These are phyloP conservation scores for Exophiala sideris DNA, from an alignment of 2,329 filamentous ascomycete species.

Conservation along the genomic window DNA sequence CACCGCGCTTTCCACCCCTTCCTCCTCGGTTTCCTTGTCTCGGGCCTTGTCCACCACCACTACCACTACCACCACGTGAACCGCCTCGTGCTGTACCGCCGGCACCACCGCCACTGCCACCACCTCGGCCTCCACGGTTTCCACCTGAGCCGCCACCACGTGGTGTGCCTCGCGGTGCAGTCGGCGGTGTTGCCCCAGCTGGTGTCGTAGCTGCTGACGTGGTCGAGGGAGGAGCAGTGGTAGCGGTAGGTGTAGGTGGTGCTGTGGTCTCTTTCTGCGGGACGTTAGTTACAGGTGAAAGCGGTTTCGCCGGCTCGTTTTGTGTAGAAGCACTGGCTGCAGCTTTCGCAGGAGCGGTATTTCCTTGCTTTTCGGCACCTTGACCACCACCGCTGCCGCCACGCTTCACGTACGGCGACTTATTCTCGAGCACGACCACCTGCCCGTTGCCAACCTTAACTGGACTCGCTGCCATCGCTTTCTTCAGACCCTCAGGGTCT, in stretches of 20 bases:
- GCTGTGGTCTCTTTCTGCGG: background rate
- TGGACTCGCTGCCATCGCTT: slow-evolving; percentile 77
- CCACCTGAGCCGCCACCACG: slow-evolving; percentile 8
- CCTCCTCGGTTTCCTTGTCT: slow-evolving; percentile 5
- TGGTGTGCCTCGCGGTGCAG: slow-evolving; percentile 17
- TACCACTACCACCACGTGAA: slow-evolving; percentile 12
- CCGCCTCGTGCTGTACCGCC: slow-evolving; percentile 19
- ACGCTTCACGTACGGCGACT: slow-evolving; percentile 34
- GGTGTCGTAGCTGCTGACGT: slow-evolving; percentile 7
- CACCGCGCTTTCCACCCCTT: slow-evolving; percentile 13
- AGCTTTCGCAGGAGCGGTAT: slow-evolving; percentile 4
- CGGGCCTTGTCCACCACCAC: slow-evolving; percentile 8
- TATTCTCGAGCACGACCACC: slow-evolving; percentile 81
- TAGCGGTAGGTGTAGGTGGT: background rate
- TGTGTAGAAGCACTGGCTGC: slow-evolving; percentile 1
- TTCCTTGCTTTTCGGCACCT: background rate
- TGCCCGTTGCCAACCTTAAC: slow-evolving; percentile 78
- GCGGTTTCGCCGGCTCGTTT: background rate
- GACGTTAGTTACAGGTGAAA: slow-evolving; percentile 14
- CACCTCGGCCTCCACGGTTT: slow-evolving; percentile 26
- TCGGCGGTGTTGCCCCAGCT: slow-evolving; percentile 5
- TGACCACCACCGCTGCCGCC: slow-evolving; percentile 3
- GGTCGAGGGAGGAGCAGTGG: background rate
- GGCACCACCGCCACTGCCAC: slow-evolving; percentile 26
- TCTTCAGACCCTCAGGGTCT: slow-evolving; percentile 66